Conservation (phyloP, 768 basidiomycete genomes). For the Kwoniella dejecticola region DNA sequence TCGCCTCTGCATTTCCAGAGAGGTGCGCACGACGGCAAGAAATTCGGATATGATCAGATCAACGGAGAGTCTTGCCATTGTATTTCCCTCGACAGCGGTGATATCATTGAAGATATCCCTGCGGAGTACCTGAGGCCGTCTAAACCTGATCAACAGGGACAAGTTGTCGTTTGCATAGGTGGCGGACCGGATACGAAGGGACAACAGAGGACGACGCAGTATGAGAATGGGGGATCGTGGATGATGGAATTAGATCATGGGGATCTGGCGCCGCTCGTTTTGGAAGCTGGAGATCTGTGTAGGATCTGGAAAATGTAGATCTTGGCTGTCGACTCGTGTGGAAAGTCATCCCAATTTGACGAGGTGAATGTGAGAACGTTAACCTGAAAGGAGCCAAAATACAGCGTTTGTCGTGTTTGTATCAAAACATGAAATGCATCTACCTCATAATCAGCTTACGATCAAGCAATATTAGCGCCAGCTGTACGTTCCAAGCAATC, state of each 20-base stretch:
- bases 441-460: no score
- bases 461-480: no score
- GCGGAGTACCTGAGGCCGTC: slow-evolving; percentile 47
- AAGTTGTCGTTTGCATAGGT: slow-evolving; percentile 38
- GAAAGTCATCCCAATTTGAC: neutral
- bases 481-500: no score
- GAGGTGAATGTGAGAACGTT: neutral
- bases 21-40: slow-evolving; percentile 39
- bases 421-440: no score
- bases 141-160: slow-evolving; percentile 40
- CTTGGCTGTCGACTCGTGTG: neutral
- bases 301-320: slow-evolving; percentile 42
- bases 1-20: slow-evolving; percentile 48
- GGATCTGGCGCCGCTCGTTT: slow-evolving; percentile 35
- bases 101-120: slow-evolving; percentile 39
- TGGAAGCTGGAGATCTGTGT: slow-evolving; percentile 42
- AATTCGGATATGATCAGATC: slow-evolving; percentile 37
- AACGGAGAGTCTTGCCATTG: slow-evolving; percentile 28
- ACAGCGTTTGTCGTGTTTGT: no score
- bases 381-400: no score
- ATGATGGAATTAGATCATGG: slow-evolving; percentile 47
- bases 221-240: slow-evolving; percentile 49
- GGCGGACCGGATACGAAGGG: slow-evolving; percentile 36
- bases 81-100: slow-evolving; percentile 31
- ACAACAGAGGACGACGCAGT: slow-evolving; percentile 41